These are phyloP conservation scores for Scalesia atractyloides DNA, from an alignment of 129 eudicot genomes.

Conservation along the genomic window DNA sequence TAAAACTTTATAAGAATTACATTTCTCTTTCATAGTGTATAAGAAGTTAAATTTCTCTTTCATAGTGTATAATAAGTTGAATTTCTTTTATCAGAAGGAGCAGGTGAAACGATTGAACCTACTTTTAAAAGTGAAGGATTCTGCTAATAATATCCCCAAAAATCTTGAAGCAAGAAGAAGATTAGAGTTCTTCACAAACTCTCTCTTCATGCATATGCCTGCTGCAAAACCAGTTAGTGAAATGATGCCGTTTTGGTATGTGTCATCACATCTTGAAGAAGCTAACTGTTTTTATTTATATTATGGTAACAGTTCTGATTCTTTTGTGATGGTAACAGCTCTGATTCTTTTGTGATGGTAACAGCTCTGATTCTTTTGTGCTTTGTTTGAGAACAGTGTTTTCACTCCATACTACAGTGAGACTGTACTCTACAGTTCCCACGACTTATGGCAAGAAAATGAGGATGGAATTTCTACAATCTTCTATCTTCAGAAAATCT, in stretches of 20 bases:
- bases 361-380: slow-evolving; percentile 18
- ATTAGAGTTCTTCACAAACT: slow-evolving; percentile 84
- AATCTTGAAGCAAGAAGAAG: slow-evolving; percentile 99
- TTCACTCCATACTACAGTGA: slow-evolving; percentile 99
- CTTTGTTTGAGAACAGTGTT: slow-evolving; percentile 59
- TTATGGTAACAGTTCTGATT: slow-evolving; percentile 6
- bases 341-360: not conserved
- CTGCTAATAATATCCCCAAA: slow-evolving; percentile 83
- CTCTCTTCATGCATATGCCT: slow-evolving; percentile 98
- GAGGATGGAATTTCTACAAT: slow-evolving; percentile 95
- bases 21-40: not conserved
- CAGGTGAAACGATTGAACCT: slow-evolving; percentile 88
- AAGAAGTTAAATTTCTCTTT: not conserved
- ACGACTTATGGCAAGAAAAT: slow-evolving; percentile 79
- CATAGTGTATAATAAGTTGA: not conserved
- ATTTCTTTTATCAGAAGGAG: slow-evolving; percentile 60
- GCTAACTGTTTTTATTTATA: not conserved
- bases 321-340: slow-evolving; percentile 1
- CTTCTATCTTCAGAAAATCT: slow-evolving; percentile 96
- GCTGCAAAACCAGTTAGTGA: slow-evolving; percentile 84
- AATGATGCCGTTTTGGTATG: slow-evolving; percentile 93
- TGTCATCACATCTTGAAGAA: not conserved
- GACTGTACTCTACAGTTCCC: slow-evolving; percentile 85
- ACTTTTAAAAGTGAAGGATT: slow-evolving; percentile 89
- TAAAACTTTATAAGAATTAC: not conserved